phyloP scores from a whole-genome alignment of 2,329 filamentous ascomycete species.

The Ophiosphaerella narmari region DNA sequence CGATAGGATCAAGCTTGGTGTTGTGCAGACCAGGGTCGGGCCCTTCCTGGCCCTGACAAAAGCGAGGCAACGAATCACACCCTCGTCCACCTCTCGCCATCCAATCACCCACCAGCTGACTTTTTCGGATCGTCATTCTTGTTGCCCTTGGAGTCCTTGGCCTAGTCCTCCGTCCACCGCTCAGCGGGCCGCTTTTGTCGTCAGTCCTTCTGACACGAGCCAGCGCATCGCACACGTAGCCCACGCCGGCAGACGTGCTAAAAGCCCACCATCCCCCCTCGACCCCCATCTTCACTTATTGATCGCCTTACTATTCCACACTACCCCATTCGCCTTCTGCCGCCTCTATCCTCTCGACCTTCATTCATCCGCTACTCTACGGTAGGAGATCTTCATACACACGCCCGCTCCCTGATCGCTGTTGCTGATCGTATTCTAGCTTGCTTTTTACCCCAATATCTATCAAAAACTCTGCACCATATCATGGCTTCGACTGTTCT shows the following conservation, averaged over 20 bases:
- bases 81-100: neutral
- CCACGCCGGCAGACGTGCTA: conserved; percentile 18
- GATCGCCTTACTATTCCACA: conserved; percentile 32
- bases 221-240: conserved; percentile 35
- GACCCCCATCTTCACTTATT: conserved; percentile 28
- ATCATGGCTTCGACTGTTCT: conserved; percentile 34
- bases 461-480: conserved; percentile 6
- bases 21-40: conserved; percentile 14
- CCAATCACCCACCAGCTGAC: conserved; percentile 24
- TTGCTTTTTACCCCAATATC: conserved; percentile 19
- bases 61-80: conserved; percentile 37
- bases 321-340: conserved; percentile 13
- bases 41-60: conserved; percentile 11
- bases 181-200: conserved; percentile 25
- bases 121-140: conserved; percentile 26
- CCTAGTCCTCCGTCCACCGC: conserved; percentile 27
- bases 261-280: conserved; percentile 33
- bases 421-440: conserved; percentile 32
- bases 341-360: conserved; percentile 2
- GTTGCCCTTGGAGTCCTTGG: conserved; percentile 34
- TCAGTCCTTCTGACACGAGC: conserved; percentile 37
- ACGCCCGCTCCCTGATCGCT: neutral
- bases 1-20: conserved; percentile 25
- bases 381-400: conserved; percentile 16
- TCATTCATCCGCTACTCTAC: conserved; percentile 7